These are phyloP conservation scores for Carex myosuroides DNA, from an alignment of 176 grass and related monocot genomes.

Conservation along the genomic window DNA sequence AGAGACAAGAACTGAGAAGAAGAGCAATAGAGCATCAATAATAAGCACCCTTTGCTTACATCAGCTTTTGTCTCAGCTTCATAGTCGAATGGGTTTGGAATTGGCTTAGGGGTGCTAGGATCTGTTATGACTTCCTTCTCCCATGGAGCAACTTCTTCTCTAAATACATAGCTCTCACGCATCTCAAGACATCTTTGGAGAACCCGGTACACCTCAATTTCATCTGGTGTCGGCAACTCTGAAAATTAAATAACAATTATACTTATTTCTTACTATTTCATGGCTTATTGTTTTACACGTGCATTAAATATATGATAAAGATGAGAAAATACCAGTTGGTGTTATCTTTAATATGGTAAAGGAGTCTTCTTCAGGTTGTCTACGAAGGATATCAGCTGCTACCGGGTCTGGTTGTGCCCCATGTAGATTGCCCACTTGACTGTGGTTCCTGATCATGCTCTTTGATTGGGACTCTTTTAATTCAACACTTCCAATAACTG, in stretches of 20 bases:
- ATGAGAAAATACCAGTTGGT: slow-evolving; percentile 49
- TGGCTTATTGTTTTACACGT: neutral
- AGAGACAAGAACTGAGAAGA: neutral
- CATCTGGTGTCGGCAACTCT: slow-evolving; percentile 76
- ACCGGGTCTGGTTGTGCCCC: slow-evolving; percentile 65
- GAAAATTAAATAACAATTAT: neutral
- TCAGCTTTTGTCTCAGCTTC: slow-evolving; percentile 59
- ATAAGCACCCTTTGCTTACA: slow-evolving; percentile 31
- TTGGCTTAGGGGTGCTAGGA: slow-evolving; percentile 90
- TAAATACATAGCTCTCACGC: slow-evolving; percentile 76
- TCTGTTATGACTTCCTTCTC: slow-evolving; percentile 96
- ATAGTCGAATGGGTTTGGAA: slow-evolving; percentile 69
- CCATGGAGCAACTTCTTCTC: slow-evolving; percentile 91
- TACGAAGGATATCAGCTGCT: slow-evolving; percentile 92
- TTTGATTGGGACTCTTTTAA: slow-evolving; percentile 49
- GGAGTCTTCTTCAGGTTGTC: slow-evolving; percentile 77
- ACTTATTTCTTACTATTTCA: neutral
- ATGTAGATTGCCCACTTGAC: slow-evolving; percentile 77
- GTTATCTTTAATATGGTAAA: slow-evolving; percentile 78
- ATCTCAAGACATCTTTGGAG: slow-evolving; percentile 88
- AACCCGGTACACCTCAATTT: slow-evolving; percentile 83
- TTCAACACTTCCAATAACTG: slow-evolving; percentile 35
- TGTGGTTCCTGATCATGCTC: slow-evolving; percentile 82
- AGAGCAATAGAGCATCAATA: neutral
- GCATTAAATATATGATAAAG: slow-evolving; percentile 13